Evolutionary conservation across 441 rosid species (phyloP), one percentile per base, ranked within the genome.

Genomic region (Erodium moschatum): DNA sequence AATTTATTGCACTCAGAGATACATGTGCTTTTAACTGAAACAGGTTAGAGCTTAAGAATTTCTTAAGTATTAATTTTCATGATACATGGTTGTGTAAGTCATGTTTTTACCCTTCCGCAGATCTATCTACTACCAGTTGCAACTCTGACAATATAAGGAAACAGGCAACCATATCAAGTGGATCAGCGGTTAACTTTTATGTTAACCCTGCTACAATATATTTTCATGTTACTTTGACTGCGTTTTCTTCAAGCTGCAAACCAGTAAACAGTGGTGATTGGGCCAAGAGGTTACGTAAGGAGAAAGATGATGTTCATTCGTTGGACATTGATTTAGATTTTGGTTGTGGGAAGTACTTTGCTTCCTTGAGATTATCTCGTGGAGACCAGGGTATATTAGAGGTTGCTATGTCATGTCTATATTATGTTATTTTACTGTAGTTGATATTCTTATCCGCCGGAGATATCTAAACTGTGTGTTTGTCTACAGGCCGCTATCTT

Each of bases 271-370:
- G 94, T 75, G 81, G 88, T 67, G 97, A 94, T 78, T 94, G 95
- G 99, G 82, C 84, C 72, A 91, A 87, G 83, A 94, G 79, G 82
- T 79, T 94, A 73, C 80, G 72, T 70, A 89, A 89, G 79, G 85
- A 79, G 70, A 87, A 83, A 83, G 82, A 77, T 11, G 80, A 79
- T 72, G 83, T 82, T 44, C 78, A 70, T 10, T 83, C 46, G 78
- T 81, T 91, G 83, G 96, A 94, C 75, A 76, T 89, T 74, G 89
- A 85, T 82, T 85, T 94, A 73, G 94, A 94, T 77, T 94, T 94
- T 81, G 82, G 83, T 64, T 86, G 87, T 80, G 99, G 97, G 75
- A 91, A 85, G 78, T 87, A 81, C 78, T 82, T 82, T 78, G 94
- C 96, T 69, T 80, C 84, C 65, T 81, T 94, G 70, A 84, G 97